These are phyloP conservation scores for Antitrichia curtipendula DNA, from an alignment of 225 moss, liverwort and hornwort genomes.

Conservation along the genomic window DNA sequence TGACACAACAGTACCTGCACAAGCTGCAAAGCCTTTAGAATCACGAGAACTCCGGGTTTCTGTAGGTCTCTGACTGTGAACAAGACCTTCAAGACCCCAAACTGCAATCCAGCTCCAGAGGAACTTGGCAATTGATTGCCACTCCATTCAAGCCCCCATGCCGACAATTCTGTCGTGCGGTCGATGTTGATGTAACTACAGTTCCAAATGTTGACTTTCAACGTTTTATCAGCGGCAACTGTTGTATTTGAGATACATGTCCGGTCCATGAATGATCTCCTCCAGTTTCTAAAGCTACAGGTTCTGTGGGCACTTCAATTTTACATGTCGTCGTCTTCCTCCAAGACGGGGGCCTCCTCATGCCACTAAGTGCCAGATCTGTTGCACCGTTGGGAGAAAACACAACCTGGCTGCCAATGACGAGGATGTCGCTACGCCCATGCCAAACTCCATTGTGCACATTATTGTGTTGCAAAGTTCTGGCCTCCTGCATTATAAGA, in stretches of 20 bases:
- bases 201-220: neutral
- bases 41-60: neutral
- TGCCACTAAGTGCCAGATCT: slow-evolving; percentile 13
- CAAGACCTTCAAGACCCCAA: neutral
- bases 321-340: slow-evolving; percentile 10
- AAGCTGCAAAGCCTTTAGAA: neutral
- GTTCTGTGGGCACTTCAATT: neutral
- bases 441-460: slow-evolving; percentile 64
- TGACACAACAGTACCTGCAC: neutral
- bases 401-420: slow-evolving; percentile 51
- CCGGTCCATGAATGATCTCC: slow-evolving; percentile 25
- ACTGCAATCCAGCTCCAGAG: neutral
- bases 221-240: slow-evolving; percentile 25
- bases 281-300: neutral
- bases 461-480: slow-evolving; percentile 44
- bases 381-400: slow-evolving; percentile 20
- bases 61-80: neutral
- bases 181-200: neutral
- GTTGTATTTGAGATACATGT: neutral
- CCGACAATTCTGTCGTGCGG: neutral
- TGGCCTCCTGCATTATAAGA: slow-evolving; percentile 32
- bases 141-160: neutral
- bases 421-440: slow-evolving; percentile 42
- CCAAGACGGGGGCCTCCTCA: slow-evolving; percentile 38
- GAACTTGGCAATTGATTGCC: neutral